Conservation (phyloP, 345 rosid species). For the Fremontodendron californicum region DNA sequence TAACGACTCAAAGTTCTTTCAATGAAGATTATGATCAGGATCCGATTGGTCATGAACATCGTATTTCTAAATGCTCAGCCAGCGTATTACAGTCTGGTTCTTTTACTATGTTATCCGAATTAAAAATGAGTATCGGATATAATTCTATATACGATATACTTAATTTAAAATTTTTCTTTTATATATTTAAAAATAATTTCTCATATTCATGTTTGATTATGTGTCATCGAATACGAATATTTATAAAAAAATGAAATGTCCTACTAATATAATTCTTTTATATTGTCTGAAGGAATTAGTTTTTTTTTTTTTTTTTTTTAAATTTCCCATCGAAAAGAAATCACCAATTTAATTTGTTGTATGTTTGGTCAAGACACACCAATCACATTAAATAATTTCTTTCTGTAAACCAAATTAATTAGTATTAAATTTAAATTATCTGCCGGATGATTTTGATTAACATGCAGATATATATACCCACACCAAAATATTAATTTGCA, state of each 20-base stretch:
- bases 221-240: too few species aligned
- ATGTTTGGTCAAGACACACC: neutral
- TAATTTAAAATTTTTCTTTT: too few species aligned
- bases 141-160: too few species aligned
- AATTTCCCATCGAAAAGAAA: neutral
- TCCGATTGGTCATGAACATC: too few species aligned
- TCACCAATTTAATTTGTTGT: neutral
- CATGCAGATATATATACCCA: neutral
- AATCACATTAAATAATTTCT: constrained; percentile 1
- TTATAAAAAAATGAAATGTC: too few species aligned
- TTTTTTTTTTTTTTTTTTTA: neutral
- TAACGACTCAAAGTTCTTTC: neutral
- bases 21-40: neutral
- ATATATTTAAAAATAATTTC: too few species aligned
- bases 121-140: too few species aligned
- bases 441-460: constrained; percentile 1
- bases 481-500: neutral
- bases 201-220: too few species aligned
- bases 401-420: neutral
- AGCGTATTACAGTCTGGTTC: neutral
- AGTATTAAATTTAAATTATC: neutral
- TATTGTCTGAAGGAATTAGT: neutral
- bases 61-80: neutral
- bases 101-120: too few species aligned
- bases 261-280: too few species aligned